These are phyloP conservation scores for Bretschneidera sinensis DNA, from an alignment of 345 rosid genomes.

Conservation along the genomic window DNA sequence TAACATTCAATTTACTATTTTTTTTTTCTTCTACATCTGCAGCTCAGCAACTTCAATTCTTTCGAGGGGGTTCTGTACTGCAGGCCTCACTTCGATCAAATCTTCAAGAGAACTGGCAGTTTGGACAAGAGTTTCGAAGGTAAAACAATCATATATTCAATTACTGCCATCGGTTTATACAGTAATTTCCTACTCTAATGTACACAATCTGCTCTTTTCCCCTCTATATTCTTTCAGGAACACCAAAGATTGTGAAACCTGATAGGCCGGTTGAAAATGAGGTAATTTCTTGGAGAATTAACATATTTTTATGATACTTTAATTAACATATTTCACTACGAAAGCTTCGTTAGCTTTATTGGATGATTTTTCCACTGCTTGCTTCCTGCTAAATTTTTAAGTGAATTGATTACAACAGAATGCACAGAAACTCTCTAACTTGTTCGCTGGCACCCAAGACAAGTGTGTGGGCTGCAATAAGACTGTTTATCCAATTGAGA, in stretches of 20 bases:
- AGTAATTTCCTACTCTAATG: not conserved
- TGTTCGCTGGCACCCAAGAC: conserved; percentile 54
- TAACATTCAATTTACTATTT: no score
- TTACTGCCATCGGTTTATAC: no score
- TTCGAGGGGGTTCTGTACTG: conserved; percentile 68
- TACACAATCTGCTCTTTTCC: not conserved
- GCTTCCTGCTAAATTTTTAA: no score
- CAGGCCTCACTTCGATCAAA: conserved; percentile 65
- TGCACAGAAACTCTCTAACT: conserved; percentile 35
- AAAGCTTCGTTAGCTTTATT: no score
- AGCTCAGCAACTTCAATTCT: conserved; percentile 57
- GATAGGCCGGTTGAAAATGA: conserved; percentile 35
- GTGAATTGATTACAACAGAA: no score
- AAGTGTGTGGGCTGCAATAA: conserved; percentile 43
- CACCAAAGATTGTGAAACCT: conserved; percentile 51
- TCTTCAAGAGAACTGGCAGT: conserved; percentile 66
- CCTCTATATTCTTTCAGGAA: conserved; percentile 42
- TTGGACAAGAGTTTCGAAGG: conserved; percentile 65
- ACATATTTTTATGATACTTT: no score
- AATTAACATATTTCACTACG: no score
- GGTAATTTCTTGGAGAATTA: no score
- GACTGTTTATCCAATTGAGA: conserved; percentile 59
- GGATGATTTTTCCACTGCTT: no score
- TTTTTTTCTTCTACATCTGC: no score
- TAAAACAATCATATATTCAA: no score